phyloP scores from a whole-genome alignment of 768 basidiomycete species.

The Trametes cingulata region DNA sequence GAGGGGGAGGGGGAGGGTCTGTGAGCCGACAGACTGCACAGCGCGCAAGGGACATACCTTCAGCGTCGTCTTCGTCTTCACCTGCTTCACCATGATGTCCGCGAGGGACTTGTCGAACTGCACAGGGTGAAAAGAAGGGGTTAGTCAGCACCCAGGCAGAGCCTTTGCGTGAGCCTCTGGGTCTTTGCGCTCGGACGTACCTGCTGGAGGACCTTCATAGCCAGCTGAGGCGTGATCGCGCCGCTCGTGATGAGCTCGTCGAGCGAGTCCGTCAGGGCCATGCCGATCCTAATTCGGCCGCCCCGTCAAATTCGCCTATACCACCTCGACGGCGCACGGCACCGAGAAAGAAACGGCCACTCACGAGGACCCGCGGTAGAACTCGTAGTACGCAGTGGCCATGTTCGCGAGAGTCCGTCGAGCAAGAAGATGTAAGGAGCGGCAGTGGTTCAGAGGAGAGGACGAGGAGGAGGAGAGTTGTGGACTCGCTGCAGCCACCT shows the following conservation, averaged over 20 bases:
- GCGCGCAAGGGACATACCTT: slow-evolving; percentile 55
- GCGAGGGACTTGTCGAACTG: slow-evolving; percentile 97
- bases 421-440: background rate
- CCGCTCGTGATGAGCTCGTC: slow-evolving; percentile 98
- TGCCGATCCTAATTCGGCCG: slow-evolving; percentile 72
- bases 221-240: slow-evolving; percentile 94
- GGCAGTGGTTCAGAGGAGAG: background rate
- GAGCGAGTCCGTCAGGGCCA: slow-evolving; percentile 95
- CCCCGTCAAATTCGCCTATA: slow-evolving; percentile 15
- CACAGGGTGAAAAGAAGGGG: background rate
- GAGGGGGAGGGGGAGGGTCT: background rate
- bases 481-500: too few species aligned
- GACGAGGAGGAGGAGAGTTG: background rate
- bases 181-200: slow-evolving; percentile 40
- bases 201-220: slow-evolving; percentile 99
- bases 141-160: background rate
- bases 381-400: slow-evolving; percentile 89
- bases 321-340: too few species aligned
- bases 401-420: slow-evolving; percentile 37
- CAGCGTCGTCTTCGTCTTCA: slow-evolving; percentile 92
- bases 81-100: slow-evolving; percentile 88
- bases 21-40: slow-evolving; percentile 14
- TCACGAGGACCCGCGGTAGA: slow-evolving; percentile 90
- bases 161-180: background rate
- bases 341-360: slow-evolving; percentile 34